Conservation (phyloP, 768 basidiomycete species). For the Rhodotorula kratochvilovae region DNA sequence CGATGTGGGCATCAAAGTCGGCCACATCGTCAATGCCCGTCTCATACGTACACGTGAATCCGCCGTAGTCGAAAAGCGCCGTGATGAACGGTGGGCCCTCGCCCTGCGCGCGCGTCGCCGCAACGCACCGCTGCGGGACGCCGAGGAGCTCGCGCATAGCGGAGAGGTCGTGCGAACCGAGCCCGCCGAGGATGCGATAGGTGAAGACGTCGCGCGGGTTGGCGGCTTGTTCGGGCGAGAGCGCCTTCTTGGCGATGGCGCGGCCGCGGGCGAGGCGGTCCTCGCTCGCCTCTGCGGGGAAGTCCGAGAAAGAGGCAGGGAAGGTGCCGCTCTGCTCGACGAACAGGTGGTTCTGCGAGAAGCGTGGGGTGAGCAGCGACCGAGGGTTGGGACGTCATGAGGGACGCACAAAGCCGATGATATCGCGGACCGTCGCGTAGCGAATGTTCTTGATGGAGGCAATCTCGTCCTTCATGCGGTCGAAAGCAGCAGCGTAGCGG, state of each 20-base stretch:
- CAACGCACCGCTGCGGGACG: conserved; percentile 39
- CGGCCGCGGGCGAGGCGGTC: conserved; percentile 23
- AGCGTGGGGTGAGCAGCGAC: not conserved
- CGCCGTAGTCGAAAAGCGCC: conserved; percentile 37
- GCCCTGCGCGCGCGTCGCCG: not conserved
- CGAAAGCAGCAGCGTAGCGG: conserved; percentile 43
- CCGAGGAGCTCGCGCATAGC: conserved; percentile 46
- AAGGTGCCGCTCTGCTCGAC: conserved; percentile 40
- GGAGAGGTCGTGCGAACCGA: conserved; percentile 45
- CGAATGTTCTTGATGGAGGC: conserved; percentile 38
- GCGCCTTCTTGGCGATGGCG: conserved; percentile 28
- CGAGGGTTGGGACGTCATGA: too few relatives aligned
- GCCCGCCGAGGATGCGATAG: conserved; percentile 40
- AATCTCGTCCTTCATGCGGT: conserved; percentile 42
- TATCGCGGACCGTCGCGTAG: conserved; percentile 43
- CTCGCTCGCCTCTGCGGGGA: conserved; percentile 18
- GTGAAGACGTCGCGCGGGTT: conserved; percentile 21
- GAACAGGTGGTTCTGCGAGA: conserved; percentile 37
- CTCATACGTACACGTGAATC: conserved; percentile 45
- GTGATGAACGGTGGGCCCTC: conserved; percentile 17
- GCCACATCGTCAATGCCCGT: conserved; percentile 42
- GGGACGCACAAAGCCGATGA: conserved; percentile 44
- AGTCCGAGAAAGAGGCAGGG: conserved; percentile 33
- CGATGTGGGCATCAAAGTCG: conserved; percentile 46
- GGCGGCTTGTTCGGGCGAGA: conserved; percentile 27